A percentile compares a stretch with the other conserved stretches of the same genome.
Evolutionary conservation across 768 basidiomycete genomes (phyloP).

Genomic region (Lactarius sanguifluus): DNA sequence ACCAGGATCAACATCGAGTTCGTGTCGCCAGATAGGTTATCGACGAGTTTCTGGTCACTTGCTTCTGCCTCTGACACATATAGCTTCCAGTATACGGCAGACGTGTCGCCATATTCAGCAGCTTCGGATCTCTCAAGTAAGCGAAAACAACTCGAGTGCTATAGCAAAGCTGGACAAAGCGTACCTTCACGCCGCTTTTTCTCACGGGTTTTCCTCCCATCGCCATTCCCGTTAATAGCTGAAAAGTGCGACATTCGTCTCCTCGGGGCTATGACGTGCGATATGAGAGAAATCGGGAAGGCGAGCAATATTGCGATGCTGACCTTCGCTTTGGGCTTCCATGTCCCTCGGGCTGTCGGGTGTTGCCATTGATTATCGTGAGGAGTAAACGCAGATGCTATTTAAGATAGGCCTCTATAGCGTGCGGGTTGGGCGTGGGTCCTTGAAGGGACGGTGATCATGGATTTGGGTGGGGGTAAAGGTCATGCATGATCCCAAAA

Average conservation of each 20-base stretch:
- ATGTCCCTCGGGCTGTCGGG: not conserved
- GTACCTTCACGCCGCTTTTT: slow-evolving; percentile 7
- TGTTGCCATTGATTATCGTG: not conserved
- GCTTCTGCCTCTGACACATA: slow-evolving; percentile 23
- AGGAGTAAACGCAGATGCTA: not conserved
- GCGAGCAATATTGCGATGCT: not conserved
- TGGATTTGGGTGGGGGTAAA: not conserved
- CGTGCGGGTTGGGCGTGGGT: not conserved
- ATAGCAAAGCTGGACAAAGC: too few relatives aligned
- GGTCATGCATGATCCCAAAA: not conserved
- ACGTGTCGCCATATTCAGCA: slow-evolving; percentile 18
- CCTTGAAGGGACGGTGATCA: not conserved
- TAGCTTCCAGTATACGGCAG: slow-evolving; percentile 25
- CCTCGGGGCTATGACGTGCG: not conserved
- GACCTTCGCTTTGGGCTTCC: not conserved
- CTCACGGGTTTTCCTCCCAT: slow-evolving; percentile 1
- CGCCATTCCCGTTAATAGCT: not conserved
- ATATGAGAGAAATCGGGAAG: not conserved
- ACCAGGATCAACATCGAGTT: slow-evolving; percentile 28
- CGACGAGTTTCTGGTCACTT: slow-evolving; percentile 22
- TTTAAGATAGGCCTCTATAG: not conserved
- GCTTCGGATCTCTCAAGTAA: slow-evolving; percentile 1
- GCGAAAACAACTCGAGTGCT: not conserved
- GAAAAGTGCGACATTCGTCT: not conserved
- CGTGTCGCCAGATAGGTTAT: slow-evolving; percentile 25